These are phyloP conservation scores for Kurtzmaniella cleridarum DNA, from an alignment of 805 yeast genomes.

Conservation along the genomic window DNA sequence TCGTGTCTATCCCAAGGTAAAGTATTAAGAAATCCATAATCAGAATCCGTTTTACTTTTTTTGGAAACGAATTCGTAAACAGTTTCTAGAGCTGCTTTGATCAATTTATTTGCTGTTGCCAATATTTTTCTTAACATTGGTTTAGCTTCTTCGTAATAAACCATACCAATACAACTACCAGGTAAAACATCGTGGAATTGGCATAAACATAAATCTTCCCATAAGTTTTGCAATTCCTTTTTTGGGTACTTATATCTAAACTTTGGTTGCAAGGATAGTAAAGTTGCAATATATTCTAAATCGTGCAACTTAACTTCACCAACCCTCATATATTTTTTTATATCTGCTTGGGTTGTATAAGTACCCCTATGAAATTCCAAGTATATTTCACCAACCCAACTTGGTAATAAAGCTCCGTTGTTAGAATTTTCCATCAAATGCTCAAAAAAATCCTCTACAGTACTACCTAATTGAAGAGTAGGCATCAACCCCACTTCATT, in stretches of 20 bases:
- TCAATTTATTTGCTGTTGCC: slow-evolving; percentile 46
- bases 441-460: slow-evolving; percentile 78
- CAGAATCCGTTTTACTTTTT: slow-evolving; percentile 1
- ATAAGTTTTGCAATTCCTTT: slow-evolving; percentile 57
- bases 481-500: slow-evolving; percentile 81
- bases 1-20: slow-evolving; percentile 59
- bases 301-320: slow-evolving; percentile 78
- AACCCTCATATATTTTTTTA: slow-evolving; percentile 73
- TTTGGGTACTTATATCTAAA: slow-evolving; percentile 66
- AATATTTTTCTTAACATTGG: slow-evolving; percentile 65
- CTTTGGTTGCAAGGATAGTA: slow-evolving; percentile 53
- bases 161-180: slow-evolving; percentile 92
- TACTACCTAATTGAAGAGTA: slow-evolving; percentile 67
- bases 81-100: slow-evolving; percentile 44
- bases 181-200: slow-evolving; percentile 99
- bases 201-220: slow-evolving; percentile 87
- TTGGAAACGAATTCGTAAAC: slow-evolving; percentile 20
- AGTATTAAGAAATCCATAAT: slow-evolving; percentile 41
- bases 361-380: slow-evolving; percentile 97
- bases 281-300: slow-evolving; percentile 75
- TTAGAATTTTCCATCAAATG: slow-evolving; percentile 56
- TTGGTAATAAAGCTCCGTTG: slow-evolving; percentile 63
- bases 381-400: slow-evolving; percentile 93
- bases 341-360: slow-evolving; percentile 87
- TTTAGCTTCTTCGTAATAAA: slow-evolving; percentile 74